phyloP scores from a whole-genome alignment of 495 filamentous ascomycete species.

The Penicillium pancosmium region DNA sequence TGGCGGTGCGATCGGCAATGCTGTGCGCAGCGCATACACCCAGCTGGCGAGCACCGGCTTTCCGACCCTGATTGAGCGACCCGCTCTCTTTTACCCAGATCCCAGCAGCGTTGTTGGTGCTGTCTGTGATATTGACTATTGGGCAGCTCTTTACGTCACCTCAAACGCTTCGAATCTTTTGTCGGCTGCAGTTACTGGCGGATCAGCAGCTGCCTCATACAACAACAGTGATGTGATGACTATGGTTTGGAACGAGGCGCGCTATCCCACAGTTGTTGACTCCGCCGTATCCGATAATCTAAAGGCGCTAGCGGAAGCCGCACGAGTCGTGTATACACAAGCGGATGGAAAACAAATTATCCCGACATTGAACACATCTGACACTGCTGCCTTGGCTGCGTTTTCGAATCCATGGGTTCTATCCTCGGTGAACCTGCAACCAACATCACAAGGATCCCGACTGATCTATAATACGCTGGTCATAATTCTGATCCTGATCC shows the following conservation, averaged over 20 bases:
- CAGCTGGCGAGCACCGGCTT: conserved; percentile 39
- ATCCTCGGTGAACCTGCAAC: conserved; percentile 42
- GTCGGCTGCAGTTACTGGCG: conserved; percentile 36
- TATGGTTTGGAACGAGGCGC: conserved; percentile 55
- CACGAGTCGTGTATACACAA: conserved; percentile 37
- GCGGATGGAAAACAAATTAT: conserved; percentile 33
- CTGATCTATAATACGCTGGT: conserved; percentile 55
- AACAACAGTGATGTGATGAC: conserved; percentile 41
- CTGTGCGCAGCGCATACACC: conserved; percentile 45
- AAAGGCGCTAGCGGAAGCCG: conserved; percentile 33
- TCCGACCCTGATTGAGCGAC: conserved; percentile 40
- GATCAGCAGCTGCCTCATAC: conserved; percentile 35
- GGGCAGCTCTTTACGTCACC: conserved; percentile 47
- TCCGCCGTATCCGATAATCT: conserved; percentile 30
- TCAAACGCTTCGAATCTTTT: conserved; percentile 41
- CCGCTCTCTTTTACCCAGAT: conserved; percentile 29
- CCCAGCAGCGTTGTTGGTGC: conserved; percentile 26
- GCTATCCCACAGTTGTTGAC: conserved; percentile 49
- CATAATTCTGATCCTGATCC: conserved; percentile 51
- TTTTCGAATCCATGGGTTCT: conserved; percentile 48
- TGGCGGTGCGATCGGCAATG: conserved; percentile 44
- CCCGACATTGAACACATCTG: conserved; percentile 29
- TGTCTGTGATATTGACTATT: conserved; percentile 50
- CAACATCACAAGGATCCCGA: conserved; percentile 51
- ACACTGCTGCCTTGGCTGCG: conserved; percentile 33